These are phyloP conservation scores for Suillus brevipes DNA, from an alignment of 768 basidiomycete species.

Conservation along the genomic window DNA sequence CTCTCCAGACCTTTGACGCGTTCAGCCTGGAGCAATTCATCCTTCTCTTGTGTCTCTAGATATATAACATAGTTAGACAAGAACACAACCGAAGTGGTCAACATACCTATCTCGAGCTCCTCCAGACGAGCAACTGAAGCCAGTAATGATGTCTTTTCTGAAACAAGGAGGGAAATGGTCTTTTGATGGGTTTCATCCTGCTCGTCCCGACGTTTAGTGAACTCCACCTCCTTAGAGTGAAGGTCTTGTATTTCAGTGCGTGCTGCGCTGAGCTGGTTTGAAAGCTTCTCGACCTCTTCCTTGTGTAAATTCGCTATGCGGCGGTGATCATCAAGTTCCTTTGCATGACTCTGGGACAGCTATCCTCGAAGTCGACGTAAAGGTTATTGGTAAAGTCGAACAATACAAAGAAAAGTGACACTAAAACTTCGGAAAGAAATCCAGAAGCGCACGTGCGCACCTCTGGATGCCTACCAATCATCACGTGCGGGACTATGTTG, in stretches of 20 bases:
- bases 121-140: constrained; percentile 60
- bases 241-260: constrained; percentile 21
- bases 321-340: constrained; percentile 2
- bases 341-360: constrained; percentile 10
- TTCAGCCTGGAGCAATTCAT: constrained; percentile 44
- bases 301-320: background rate
- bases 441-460: no score
- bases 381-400: no score
- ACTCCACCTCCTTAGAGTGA: constrained; percentile 13
- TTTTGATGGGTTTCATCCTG: constrained; percentile 61
- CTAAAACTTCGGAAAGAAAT: no score
- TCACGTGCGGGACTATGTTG: constrained; percentile 20
- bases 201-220: constrained; percentile 25
- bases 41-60: constrained; percentile 47
- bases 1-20: constrained; percentile 45
- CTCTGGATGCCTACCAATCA: constrained; percentile 29
- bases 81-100: constrained; percentile 5
- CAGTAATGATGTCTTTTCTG: constrained; percentile 64
- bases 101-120: constrained; percentile 60
- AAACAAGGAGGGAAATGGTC: constrained; percentile 75
- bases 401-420: no score
- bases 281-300: constrained; percentile 14
- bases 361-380: no score
- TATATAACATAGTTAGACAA: background rate
- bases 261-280: constrained; percentile 17